phyloP scores from a whole-genome alignment of 2,329 filamentous ascomycete genomes.

The Xylaria sp. region DNA sequence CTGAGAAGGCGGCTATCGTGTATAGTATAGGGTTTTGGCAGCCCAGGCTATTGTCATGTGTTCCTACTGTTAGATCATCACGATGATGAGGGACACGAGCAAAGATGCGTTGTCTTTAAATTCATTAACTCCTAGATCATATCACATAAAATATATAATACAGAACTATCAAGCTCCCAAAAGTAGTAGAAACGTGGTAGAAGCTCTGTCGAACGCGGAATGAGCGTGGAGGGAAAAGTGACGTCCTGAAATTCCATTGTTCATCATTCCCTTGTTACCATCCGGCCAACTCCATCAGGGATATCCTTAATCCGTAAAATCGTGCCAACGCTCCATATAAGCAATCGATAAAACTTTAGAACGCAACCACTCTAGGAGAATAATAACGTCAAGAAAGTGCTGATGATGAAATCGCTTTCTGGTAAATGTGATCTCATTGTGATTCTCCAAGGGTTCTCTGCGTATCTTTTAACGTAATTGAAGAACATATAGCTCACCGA shows the following conservation, averaged over 20 bases:
- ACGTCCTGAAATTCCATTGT: background rate
- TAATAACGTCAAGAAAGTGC: background rate
- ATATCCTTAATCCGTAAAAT: background rate
- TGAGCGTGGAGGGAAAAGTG: background rate
- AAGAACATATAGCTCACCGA: background rate
- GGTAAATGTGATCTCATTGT: background rate
- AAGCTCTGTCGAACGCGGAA: background rate
- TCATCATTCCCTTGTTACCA: background rate
- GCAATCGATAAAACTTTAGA: background rate
- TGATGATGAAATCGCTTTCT: background rate
- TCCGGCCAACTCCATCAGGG: background rate
- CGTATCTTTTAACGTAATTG: background rate
- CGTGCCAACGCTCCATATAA: background rate
- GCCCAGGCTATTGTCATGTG: too few relatives aligned
- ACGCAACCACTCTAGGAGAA: background rate
- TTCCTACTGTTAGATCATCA: too few relatives aligned
- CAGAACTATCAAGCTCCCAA: background rate
- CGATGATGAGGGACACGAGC: background rate
- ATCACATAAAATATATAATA: background rate
- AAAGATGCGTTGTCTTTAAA: background rate
- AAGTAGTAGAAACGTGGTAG: background rate
- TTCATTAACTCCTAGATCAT: background rate
- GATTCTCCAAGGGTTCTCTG: too few relatives aligned
- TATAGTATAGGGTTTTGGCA: too few relatives aligned
- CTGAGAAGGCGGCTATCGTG: too few relatives aligned